phyloP scores from a whole-genome alignment of 2,329 filamentous ascomycete genomes.

The Pseudofabraea citricarpa region DNA sequence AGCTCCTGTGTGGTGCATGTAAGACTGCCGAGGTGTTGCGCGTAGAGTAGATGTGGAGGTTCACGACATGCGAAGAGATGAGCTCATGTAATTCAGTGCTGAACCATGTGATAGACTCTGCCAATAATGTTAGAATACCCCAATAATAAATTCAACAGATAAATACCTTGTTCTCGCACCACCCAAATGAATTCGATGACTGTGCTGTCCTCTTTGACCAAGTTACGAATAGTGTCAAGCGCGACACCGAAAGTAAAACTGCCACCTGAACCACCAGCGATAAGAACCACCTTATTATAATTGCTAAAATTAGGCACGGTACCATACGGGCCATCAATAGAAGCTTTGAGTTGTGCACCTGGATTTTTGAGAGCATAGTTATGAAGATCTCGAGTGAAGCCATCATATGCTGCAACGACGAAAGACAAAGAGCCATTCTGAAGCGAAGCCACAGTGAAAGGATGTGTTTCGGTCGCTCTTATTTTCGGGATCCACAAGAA shows the following conservation, averaged over 20 bases:
- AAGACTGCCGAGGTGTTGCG: background rate
- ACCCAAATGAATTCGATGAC: slow-evolving; percentile 45
- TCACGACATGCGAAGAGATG: slow-evolving; percentile 20
- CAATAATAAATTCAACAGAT: no score
- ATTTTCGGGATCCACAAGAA: slow-evolving; percentile 60
- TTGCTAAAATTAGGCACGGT: slow-evolving; percentile 45
- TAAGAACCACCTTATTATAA: slow-evolving; percentile 52
- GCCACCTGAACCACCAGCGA: slow-evolving; percentile 57
- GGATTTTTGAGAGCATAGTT: slow-evolving; percentile 44
- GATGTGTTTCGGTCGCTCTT: slow-evolving; percentile 53
- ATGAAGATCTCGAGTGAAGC: slow-evolving; percentile 54
- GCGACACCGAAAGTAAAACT: slow-evolving; percentile 51
- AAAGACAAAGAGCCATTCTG: slow-evolving; percentile 44
- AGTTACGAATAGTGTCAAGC: slow-evolving; percentile 39
- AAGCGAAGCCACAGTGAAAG: slow-evolving; percentile 53
- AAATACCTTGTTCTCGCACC: slow-evolving; percentile 38
- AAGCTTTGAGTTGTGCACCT: slow-evolving; percentile 42
- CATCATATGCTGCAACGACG: slow-evolving; percentile 51
- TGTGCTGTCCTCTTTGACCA: slow-evolving; percentile 31
- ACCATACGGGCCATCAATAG: slow-evolving; percentile 57
- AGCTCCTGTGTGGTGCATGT: background rate
- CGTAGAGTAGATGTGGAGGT: slow-evolving; percentile 27
- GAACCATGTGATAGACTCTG: slow-evolving; percentile 19
- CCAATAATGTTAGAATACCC: background rate
- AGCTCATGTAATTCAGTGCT: slow-evolving; percentile 24